phyloP scores from a whole-genome alignment of 2,329 filamentous ascomycete species.

The Ophiostoma sp. region DNA sequence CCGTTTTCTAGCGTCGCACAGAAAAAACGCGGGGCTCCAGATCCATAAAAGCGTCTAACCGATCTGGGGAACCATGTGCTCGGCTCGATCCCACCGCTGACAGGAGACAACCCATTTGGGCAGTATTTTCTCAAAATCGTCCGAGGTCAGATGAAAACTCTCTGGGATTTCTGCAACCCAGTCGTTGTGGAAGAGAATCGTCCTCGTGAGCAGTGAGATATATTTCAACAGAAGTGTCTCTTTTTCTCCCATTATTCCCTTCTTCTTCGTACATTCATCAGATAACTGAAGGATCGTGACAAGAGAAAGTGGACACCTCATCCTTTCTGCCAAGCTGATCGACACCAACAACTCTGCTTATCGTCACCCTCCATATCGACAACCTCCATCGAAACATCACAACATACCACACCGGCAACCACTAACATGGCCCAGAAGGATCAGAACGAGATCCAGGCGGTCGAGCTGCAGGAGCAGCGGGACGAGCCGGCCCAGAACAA shows the following conservation, averaged over 20 bases:
- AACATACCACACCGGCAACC: neutral
- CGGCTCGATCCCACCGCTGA: neutral
- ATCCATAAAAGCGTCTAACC: neutral
- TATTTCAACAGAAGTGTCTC: neutral
- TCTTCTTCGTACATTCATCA: neutral
- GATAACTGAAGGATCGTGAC: neutral
- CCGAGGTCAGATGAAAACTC: neutral
- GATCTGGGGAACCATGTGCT: constrained; percentile 11
- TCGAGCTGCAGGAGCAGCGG: constrained; percentile 15
- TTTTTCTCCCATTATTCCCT: neutral
- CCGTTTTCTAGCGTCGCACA: neutral
- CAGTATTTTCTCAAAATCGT: neutral
- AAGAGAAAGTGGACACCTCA: neutral
- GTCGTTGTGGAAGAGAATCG: too few species aligned
- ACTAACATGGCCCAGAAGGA: neutral
- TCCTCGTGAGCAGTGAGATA: neutral
- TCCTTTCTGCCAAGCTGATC: neutral
- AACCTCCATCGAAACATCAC: neutral
- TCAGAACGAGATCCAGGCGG: constrained; percentile 9
- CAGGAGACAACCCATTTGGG: neutral
- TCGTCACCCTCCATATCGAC: neutral
- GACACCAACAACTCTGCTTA: neutral
- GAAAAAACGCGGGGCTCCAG: constrained; percentile 7
- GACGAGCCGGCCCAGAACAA: neutral
- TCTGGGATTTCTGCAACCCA: neutral